These are phyloP conservation scores for Phialocephala sp. DNA, from an alignment of 2,329 filamentous ascomycete genomes.

Conservation along the genomic window DNA sequence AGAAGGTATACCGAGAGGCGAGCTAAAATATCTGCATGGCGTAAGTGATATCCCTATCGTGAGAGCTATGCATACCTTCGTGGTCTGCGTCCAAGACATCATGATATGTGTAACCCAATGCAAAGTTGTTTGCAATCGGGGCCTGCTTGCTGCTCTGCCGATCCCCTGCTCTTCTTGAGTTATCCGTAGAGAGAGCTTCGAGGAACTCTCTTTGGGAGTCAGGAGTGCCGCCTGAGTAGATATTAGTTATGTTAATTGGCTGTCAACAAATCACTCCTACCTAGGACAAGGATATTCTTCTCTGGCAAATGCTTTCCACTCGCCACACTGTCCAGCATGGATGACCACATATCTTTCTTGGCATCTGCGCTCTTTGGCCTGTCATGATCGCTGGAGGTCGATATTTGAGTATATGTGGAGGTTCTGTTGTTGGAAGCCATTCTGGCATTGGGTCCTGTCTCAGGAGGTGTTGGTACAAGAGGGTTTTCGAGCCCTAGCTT, in stretches of 20 bases:
- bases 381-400: constrained; percentile 58
- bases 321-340: constrained; percentile 88
- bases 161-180: constrained; percentile 53
- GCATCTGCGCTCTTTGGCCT: constrained; percentile 67
- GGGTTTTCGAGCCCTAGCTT: constrained; percentile 12
- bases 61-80: constrained; percentile 67
- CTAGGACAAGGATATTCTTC: constrained; percentile 88
- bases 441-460: constrained; percentile 28
- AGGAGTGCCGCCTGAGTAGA: constrained; percentile 71
- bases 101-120: constrained; percentile 92
- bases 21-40: constrained; percentile 77
- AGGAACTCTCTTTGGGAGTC: constrained; percentile 87
- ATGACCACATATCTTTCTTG: constrained; percentile 92
- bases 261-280: constrained; percentile 52
- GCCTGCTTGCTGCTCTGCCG: constrained; percentile 65
- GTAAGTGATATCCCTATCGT: constrained; percentile 27
- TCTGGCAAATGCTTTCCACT: constrained; percentile 89
- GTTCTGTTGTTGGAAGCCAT: constrained; percentile 42
- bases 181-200: constrained; percentile 55
- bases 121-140: constrained; percentile 89
- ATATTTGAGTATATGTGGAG: constrained; percentile 57
- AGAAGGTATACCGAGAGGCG: constrained; percentile 89
- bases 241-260: constrained; percentile 36
- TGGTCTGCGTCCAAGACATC: constrained; percentile 93
- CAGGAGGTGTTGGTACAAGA: constrained; percentile 29